phyloP scores from a whole-genome alignment of 2,329 filamentous ascomycete species.

The Fusarium euwallaceae region DNA sequence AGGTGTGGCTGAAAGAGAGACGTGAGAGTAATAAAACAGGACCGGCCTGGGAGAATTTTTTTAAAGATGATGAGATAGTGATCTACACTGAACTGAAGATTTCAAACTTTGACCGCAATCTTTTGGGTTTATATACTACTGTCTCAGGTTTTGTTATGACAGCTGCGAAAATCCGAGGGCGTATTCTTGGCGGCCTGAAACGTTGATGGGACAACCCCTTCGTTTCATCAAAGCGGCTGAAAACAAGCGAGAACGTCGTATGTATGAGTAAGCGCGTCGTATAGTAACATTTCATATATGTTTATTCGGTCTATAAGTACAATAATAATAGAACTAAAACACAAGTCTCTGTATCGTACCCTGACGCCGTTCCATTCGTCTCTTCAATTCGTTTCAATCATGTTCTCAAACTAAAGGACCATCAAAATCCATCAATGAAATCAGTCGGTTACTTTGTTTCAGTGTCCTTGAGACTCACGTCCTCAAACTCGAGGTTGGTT shows the following conservation, averaged over 20 bases:
- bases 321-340: not conserved
- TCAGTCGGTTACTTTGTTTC: not conserved
- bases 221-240: not conserved
- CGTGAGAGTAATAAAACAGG: not conserved
- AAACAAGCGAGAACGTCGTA: not conserved
- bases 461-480: slow-evolving; percentile 1
- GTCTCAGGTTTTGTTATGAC: not conserved
- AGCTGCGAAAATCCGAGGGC: not conserved
- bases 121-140: not conserved
- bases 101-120: not conserved
- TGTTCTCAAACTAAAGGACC: not conserved
- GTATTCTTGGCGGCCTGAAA: not conserved
- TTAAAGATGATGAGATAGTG: not conserved
- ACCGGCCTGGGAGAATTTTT: not conserved
- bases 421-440: not conserved
- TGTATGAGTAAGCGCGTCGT: not conserved
- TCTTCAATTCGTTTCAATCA: not conserved
- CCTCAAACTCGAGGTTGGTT: slow-evolving; percentile 1
- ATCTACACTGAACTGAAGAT: not conserved
- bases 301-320: not conserved
- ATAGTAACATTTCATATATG: not conserved
- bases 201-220: not conserved
- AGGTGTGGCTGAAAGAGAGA: not conserved
- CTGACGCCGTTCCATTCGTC: not conserved
- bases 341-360: not conserved